Percentiles rank a stretch among this genome's conserved stretches.
Conservation (phyloP, 805 yeast species). For the Myxozyma kluyveri region DNA sequence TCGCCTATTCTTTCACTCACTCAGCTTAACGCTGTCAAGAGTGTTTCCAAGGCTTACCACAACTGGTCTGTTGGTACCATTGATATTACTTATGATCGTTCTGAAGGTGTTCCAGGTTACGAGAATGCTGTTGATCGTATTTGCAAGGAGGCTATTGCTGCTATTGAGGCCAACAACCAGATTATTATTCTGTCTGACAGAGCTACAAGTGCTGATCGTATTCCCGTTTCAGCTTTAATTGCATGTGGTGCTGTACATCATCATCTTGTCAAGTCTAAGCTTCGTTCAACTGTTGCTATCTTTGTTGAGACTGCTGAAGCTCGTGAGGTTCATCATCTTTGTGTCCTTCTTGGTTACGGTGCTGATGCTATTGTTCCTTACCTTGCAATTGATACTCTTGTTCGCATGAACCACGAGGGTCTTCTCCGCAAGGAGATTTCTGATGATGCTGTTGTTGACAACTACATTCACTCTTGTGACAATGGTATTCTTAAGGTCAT, state of each 20-base stretch:
- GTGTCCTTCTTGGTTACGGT: conserved; percentile 94
- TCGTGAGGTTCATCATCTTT: conserved; percentile 93
- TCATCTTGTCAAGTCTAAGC: conserved; percentile 91
- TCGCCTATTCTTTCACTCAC: conserved; percentile 77
- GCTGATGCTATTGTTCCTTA: conserved; percentile 95
- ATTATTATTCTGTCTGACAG: conserved; percentile 76
- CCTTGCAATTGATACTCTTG: conserved; percentile 82
- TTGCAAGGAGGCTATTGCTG: conserved; percentile 81
- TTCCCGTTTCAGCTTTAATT: conserved; percentile 80
- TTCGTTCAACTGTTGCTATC: conserved; percentile 91
- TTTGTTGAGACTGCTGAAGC: conserved; percentile 95
- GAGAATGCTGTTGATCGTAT: conserved; percentile 79
- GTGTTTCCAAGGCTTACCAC: conserved; percentile 74
- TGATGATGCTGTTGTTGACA: conserved; percentile 61
- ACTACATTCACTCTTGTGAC: conserved; percentile 81
- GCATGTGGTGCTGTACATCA: conserved; percentile 98
- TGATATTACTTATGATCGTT: conserved; percentile 82
- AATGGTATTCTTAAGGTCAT: conserved; percentile 93
- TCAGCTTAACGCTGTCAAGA: conserved; percentile 71
- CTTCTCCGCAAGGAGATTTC: conserved; percentile 51
- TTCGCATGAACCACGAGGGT: conserved; percentile 79
- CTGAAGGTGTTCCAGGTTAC: conserved; percentile 84
- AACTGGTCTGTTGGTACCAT: conserved; percentile 78
- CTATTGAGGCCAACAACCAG: conserved; percentile 72
- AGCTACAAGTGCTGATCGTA: conserved; percentile 54